A percentile compares a stretch with the other conserved stretches of the same genome.
These are phyloP conservation scores for Quercus phellos DNA, from an alignment of 331 rosid species.

Conservation along the genomic window DNA sequence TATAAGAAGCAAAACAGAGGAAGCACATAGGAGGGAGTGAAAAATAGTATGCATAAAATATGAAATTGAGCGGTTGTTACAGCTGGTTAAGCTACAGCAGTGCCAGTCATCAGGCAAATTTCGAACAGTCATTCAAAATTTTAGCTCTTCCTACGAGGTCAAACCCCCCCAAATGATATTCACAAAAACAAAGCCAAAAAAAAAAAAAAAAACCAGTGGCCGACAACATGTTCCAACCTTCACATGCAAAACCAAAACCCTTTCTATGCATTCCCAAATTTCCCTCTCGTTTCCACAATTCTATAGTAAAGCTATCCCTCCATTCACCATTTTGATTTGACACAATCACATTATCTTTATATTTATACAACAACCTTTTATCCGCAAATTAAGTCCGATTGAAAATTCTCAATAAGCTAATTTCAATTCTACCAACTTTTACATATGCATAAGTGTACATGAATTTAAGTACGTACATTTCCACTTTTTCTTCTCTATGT, in stretches of 20 bases:
- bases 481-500: too few species aligned
- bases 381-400: too few species aligned
- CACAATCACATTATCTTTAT: too few species aligned
- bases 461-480: too few species aligned
- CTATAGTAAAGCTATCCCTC: background rate
- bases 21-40: background rate
- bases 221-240: slow-evolving; percentile 48
- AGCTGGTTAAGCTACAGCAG: slow-evolving; percentile 1
- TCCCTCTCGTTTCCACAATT: background rate
- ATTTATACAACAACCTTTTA: too few species aligned
- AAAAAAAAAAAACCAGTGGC: slow-evolving; percentile 34
- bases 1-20: too few species aligned
- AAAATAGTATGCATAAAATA: background rate
- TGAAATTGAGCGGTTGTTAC: background rate
- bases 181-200: slow-evolving; percentile 11
- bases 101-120: background rate
- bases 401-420: too few species aligned
- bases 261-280: slow-evolving; percentile 14
- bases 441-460: too few species aligned
- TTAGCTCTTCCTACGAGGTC: slow-evolving; percentile 45
- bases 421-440: too few species aligned
- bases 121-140: slow-evolving; percentile 8
- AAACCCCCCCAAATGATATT: slow-evolving; percentile 23
- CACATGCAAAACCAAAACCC: slow-evolving; percentile 40
- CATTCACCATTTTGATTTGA: background rate